Evolutionary conservation across 768 basidiomycete species (phyloP).

Genomic region (Chalciporus sphaerocephalus): DNA sequence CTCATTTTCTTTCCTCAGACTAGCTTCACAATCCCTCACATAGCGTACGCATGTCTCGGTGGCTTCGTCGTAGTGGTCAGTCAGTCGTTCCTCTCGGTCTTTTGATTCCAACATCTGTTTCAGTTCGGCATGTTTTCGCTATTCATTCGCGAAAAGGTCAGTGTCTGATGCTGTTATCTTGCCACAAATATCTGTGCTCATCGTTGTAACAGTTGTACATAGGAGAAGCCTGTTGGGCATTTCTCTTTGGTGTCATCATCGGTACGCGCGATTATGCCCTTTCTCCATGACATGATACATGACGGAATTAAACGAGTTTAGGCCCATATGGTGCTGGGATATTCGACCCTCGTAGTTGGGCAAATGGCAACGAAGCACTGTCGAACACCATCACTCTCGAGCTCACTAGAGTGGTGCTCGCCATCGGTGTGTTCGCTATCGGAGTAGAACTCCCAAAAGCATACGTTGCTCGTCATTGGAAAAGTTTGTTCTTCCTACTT

Average conservation of each 20-base stretch:
- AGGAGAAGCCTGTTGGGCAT: slow-evolving; percentile 96
- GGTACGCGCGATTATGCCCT: slow-evolving; percentile 40
- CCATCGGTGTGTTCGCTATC: slow-evolving; percentile 95
- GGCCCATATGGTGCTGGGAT: slow-evolving; percentile 80
- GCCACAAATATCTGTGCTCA: slow-evolving; percentile 5
- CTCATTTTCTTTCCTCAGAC: slow-evolving; percentile 12
- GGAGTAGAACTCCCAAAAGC: slow-evolving; percentile 97
- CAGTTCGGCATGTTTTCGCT: slow-evolving; percentile 96
- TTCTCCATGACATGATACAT: slow-evolving; percentile 3
- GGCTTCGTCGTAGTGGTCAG: slow-evolving; percentile 75
- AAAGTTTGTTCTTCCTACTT: slow-evolving; percentile 78
- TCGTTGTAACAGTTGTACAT: slow-evolving; percentile 63
- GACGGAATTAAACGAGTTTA: slow-evolving; percentile 25
- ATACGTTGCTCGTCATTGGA: slow-evolving; percentile 93
- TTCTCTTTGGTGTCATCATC: slow-evolving; percentile 87
- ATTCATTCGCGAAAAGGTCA: slow-evolving; percentile 80
- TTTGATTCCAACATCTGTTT: not conserved
- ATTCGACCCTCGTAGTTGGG: slow-evolving; percentile 82
- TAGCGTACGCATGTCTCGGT: slow-evolving; percentile 75
- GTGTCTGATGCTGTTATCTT: slow-evolving; percentile 8
- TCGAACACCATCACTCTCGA: slow-evolving; percentile 85
- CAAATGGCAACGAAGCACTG: slow-evolving; percentile 39
- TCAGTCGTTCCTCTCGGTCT: slow-evolving; percentile 9
- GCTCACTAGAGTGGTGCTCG: slow-evolving; percentile 84
- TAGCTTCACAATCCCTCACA: slow-evolving; percentile 63